Evolutionary conservation across 1,284 basidiomycete species (phyloP).

Genomic region (Fistulina hepatica): DNA sequence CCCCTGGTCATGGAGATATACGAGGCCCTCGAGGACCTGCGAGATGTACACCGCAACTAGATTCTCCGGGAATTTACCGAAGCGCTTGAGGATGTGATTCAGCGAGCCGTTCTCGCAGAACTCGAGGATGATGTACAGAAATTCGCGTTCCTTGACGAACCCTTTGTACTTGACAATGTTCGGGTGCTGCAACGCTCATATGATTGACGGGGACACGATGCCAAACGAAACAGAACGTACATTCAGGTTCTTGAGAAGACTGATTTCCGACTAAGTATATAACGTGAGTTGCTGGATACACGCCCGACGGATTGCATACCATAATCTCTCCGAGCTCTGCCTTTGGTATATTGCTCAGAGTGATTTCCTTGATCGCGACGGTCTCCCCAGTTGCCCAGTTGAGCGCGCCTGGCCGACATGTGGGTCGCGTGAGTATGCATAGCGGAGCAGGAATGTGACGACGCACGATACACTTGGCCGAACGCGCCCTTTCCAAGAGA

Average conservation of each 20-base stretch:
- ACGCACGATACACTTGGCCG: conserved; percentile 86
- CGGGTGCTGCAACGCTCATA: conserved; percentile 43
- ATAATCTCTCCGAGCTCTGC: conserved; percentile 93
- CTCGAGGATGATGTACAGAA: conserved; percentile 94
- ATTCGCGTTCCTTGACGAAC: conserved; percentile 90
- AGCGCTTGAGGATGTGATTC: conserved; percentile 90
- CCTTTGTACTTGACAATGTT: conserved; percentile 99
- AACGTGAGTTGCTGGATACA: no score
- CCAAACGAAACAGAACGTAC: conserved; percentile 38
- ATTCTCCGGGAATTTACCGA: conserved; percentile 96
- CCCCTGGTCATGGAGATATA: conserved; percentile 95
- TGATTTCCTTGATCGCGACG: conserved; percentile 92
- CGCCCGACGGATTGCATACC: conserved; percentile 39
- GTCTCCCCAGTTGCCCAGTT: conserved; percentile 97
- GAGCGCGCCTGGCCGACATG: conserved; percentile 55
- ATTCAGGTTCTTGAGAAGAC: conserved; percentile 93
- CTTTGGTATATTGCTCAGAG: conserved; percentile 86
- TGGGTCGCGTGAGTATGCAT: not conserved
- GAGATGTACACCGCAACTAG: conserved; percentile 95
- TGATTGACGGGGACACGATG: conserved; percentile 1
- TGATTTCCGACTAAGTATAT: conserved; percentile 82
- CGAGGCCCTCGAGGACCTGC: conserved; percentile 85
- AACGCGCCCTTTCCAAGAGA: conserved; percentile 91
- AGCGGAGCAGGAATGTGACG: not conserved
- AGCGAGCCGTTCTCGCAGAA: conserved; percentile 98